A percentile compares a stretch with the other conserved stretches of the same genome.
phyloP scores from a whole-genome alignment of 257 asterid genomes.

The Solanum lycopersicoides region DNA sequence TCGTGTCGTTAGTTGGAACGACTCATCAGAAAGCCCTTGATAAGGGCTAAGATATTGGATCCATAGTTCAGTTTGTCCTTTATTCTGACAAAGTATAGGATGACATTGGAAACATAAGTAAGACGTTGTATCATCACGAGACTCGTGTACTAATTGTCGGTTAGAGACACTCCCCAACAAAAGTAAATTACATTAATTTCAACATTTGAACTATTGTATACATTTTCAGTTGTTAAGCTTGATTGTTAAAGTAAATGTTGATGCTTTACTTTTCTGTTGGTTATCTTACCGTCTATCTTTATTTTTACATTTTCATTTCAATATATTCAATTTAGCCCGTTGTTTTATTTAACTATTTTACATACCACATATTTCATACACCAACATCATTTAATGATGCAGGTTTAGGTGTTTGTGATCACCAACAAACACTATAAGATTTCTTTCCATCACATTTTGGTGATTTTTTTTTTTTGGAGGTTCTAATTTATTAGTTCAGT shows the following conservation, averaged over 20 bases:
- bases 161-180: background rate
- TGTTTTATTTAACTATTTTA: background rate
- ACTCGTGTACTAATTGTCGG: background rate
- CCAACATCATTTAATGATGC: no score
- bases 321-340: background rate
- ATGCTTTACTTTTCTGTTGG: background rate
- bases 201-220: background rate
- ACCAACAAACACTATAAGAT: no score
- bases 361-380: background rate
- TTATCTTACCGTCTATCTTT: background rate
- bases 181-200: background rate
- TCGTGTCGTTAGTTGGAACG: background rate
- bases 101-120: background rate
- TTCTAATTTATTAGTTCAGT: no score
- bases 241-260: background rate
- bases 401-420: no score
- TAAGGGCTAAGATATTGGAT: background rate
- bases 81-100: background rate
- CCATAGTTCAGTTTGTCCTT: background rate
- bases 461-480: no score
- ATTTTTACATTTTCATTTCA: no score
- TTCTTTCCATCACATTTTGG: background rate
- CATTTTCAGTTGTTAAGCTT: background rate
- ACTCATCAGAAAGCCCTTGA: background rate
- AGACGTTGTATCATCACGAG: background rate